phyloP scores from a whole-genome alignment of 2,329 filamentous ascomycete genomes.

The Plectosphaerella cucumerina region DNA sequence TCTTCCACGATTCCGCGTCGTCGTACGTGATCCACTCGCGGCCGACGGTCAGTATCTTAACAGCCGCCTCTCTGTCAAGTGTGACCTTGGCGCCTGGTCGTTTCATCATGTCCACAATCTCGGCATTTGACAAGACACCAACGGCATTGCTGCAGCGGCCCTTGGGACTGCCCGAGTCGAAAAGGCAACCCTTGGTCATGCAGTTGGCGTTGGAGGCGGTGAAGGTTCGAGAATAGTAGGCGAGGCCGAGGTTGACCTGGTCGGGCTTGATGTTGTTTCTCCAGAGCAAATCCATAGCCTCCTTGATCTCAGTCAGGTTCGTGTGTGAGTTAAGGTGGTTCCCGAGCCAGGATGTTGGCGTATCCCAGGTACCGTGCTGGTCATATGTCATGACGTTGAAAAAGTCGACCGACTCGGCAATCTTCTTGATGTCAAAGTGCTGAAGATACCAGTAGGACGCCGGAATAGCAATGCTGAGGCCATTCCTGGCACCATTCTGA shows the following conservation, averaged over 20 bases:
- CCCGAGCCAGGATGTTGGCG: conserved; percentile 6
- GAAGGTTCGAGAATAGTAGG: conserved; percentile 33
- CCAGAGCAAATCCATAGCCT: conserved; percentile 40
- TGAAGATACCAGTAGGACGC: conserved; percentile 33
- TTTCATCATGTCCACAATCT: conserved; percentile 19
- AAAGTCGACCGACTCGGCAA: conserved; percentile 32
- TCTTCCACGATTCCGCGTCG: conserved; percentile 12
- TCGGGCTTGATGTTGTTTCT: conserved; percentile 32
- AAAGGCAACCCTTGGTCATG: conserved; percentile 14
- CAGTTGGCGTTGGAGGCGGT: conserved; percentile 10
- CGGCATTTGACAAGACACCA: conserved; percentile 17
- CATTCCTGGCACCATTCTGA: conserved; percentile 23
- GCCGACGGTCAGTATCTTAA: conserved; percentile 19
- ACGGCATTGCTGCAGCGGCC: conserved; percentile 14
- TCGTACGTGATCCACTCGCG: conserved; percentile 25
- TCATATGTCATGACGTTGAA: conserved; percentile 22
- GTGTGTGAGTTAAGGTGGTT: conserved; percentile 3
- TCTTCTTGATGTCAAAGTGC: conserved; percentile 27
- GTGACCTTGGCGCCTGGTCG: not conserved
- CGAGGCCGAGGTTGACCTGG: conserved; percentile 38
- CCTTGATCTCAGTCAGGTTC: conserved; percentile 41
- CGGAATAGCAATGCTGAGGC: conserved; percentile 33
- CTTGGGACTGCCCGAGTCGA: conserved; percentile 7
- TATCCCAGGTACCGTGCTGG: conserved; percentile 22
- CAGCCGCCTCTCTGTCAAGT: conserved; percentile 18